These are phyloP conservation scores for Leccinum boreale DNA, from an alignment of 768 basidiomycete genomes.

Conservation along the genomic window DNA sequence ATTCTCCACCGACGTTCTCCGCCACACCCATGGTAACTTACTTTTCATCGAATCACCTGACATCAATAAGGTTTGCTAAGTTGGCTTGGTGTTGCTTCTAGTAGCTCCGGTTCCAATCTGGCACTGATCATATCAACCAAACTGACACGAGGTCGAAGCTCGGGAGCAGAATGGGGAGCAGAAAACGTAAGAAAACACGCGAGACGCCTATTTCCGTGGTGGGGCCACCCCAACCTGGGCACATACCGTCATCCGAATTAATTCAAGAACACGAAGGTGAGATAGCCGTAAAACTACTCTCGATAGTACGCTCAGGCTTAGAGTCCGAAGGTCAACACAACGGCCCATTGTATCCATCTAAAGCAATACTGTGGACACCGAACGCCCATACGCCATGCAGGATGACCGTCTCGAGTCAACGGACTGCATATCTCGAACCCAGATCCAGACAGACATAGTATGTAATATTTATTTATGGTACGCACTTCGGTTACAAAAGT, in stretches of 20 bases:
- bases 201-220: no score
- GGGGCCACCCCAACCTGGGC: no score
- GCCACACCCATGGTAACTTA: no score
- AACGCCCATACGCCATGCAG: not conserved
- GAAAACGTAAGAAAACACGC: no score
- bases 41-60: no score
- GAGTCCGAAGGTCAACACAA: not conserved
- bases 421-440: not conserved
- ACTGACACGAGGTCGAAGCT: no score
- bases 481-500: not conserved
- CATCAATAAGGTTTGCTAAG: no score
- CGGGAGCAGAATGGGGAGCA: no score
- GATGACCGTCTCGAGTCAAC: not conserved
- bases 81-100: no score
- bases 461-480: not conserved
- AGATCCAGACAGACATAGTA: not conserved
- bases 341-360: not conserved
- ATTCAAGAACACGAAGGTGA: not conserved
- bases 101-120: no score
- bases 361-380: not conserved
- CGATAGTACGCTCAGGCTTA: not conserved
- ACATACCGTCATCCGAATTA: not conserved
- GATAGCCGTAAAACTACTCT: not conserved
- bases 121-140: no score
- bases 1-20: not conserved